phyloP scores from a whole-genome alignment of 1,139 yeast species.

The Suhomyces coccinellae region DNA sequence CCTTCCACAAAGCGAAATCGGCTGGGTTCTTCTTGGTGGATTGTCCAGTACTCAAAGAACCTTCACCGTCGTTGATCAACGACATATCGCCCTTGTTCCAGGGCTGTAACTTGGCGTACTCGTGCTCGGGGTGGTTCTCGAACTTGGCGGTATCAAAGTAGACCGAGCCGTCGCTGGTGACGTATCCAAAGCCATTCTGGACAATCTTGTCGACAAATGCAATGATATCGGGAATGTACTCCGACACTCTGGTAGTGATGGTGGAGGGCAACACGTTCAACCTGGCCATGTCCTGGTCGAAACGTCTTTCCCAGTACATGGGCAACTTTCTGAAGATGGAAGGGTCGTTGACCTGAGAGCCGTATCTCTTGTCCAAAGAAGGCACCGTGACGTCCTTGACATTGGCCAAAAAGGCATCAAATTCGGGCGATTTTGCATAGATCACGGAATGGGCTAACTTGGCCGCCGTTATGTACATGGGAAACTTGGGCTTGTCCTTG shows the following conservation, averaged over 20 bases:
- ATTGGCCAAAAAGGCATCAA: constrained; percentile 43
- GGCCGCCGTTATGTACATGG: constrained; percentile 79
- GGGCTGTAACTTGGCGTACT: constrained; percentile 94
- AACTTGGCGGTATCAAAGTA: constrained; percentile 87
- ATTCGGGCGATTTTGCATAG: constrained; percentile 7
- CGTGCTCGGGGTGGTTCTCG: constrained; percentile 70
- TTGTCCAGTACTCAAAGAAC: constrained; percentile 64
- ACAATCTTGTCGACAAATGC: constrained; percentile 75
- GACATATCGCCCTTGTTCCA: constrained; percentile 93
- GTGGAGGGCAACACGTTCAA: constrained; percentile 84
- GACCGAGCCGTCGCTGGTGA: constrained; percentile 85
- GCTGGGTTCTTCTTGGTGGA: constrained; percentile 66
- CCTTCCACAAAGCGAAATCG: constrained; percentile 97
- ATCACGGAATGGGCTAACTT: constrained; percentile 51
- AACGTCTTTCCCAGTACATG: constrained; percentile 85
- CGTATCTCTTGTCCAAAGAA: constrained; percentile 66
- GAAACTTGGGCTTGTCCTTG: constrained; percentile 70
- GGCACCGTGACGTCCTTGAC: constrained; percentile 78
- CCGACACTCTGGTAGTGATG: constrained; percentile 93
- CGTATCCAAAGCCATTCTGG: constrained; percentile 78
- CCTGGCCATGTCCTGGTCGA: constrained; percentile 78
- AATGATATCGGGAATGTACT: constrained; percentile 90
- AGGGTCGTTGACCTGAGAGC: constrained; percentile 81
- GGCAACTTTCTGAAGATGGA: constrained; percentile 79
- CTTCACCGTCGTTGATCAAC: constrained; percentile 93